These are phyloP conservation scores for Boletus rubescentipes DNA, from an alignment of 768 basidiomycete species.

Conservation along the genomic window DNA sequence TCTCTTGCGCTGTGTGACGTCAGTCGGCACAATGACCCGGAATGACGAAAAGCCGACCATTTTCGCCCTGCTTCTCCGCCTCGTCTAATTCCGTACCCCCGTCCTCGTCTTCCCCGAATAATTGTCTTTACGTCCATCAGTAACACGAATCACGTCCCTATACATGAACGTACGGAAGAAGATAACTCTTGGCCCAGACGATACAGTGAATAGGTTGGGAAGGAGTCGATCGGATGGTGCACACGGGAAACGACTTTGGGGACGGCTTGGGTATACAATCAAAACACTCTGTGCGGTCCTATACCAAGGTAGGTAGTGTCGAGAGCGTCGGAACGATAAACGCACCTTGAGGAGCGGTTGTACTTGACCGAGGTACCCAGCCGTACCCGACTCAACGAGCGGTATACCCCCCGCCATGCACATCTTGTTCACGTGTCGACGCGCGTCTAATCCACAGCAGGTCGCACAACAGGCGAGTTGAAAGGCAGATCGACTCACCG, in stretches of 20 bases:
- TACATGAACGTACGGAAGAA: slow-evolving; percentile 67
- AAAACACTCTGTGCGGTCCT: slow-evolving; percentile 93
- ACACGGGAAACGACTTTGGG: slow-evolving; percentile 94
- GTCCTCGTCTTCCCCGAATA: slow-evolving; percentile 93
- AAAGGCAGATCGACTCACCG: slow-evolving; percentile 48
- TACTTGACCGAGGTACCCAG: slow-evolving; percentile 95
- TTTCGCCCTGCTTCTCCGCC: slow-evolving; percentile 91
- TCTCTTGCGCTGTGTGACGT: slow-evolving; percentile 70
- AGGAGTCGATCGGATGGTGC: slow-evolving; percentile 96
- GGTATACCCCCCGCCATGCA: slow-evolving; percentile 92
- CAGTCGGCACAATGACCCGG: background rate
- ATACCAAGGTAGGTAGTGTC: background rate
- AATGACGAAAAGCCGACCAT: slow-evolving; percentile 50
- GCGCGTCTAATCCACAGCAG: slow-evolving; percentile 62
- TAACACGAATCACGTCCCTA: background rate
- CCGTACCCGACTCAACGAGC: slow-evolving; percentile 94
- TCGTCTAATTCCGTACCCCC: slow-evolving; percentile 82
- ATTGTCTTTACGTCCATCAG: slow-evolving; percentile 53
- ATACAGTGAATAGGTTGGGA: slow-evolving; percentile 98
- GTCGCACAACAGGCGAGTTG: background rate
- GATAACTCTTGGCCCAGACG: slow-evolving; percentile 97
- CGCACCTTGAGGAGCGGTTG: slow-evolving; percentile 86
- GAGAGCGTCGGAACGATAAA: slow-evolving; percentile 3
- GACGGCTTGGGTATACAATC: slow-evolving; percentile 93
- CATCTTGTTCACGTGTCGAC: slow-evolving; percentile 96